A percentile compares a stretch with the other conserved stretches of the same genome.
phyloP scores from a whole-genome alignment of 495 filamentous ascomycete genomes.

The Penicillium canariense region DNA sequence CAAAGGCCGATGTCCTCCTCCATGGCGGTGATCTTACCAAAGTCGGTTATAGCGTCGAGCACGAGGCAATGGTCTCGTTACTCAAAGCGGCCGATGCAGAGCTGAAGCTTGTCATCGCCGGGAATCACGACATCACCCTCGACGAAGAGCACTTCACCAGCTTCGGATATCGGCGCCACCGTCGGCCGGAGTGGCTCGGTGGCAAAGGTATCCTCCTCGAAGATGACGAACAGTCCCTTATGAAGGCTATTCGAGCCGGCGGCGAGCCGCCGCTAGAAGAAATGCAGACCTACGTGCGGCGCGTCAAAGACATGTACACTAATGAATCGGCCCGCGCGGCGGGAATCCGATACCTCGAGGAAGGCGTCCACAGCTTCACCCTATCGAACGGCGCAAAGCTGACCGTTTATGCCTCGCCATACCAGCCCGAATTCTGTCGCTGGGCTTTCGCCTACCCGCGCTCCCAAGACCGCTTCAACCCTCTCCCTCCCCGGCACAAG shows the following conservation, averaged over 20 bases:
- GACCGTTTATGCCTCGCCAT: slow-evolving; percentile 68
- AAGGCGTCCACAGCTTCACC: slow-evolving; percentile 57
- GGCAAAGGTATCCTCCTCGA: slow-evolving; percentile 5
- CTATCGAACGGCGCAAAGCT: slow-evolving; percentile 58
- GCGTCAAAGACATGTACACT: slow-evolving; percentile 47
- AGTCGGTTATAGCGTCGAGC: slow-evolving; percentile 55
- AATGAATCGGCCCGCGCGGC: slow-evolving; percentile 42
- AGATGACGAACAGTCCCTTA: slow-evolving; percentile 11
- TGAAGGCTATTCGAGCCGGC: slow-evolving; percentile 4
- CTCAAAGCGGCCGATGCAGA: slow-evolving; percentile 57
- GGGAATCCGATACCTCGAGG: slow-evolving; percentile 64
- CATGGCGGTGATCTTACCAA: slow-evolving; percentile 75
- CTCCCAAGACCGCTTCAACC: slow-evolving; percentile 55
- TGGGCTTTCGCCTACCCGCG: slow-evolving; percentile 63
- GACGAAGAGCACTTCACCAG: slow-evolving; percentile 52
- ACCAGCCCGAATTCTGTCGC: slow-evolving; percentile 56
- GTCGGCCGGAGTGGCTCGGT: slow-evolving; percentile 22
- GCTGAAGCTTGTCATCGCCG: slow-evolving; percentile 76
- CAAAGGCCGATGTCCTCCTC: slow-evolving; percentile 61
- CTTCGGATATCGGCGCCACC: slow-evolving; percentile 34
- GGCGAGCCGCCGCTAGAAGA: neutral
- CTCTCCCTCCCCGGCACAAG: slow-evolving; percentile 17
- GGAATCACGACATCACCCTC: slow-evolving; percentile 76
- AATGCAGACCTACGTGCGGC: slow-evolving; percentile 19
- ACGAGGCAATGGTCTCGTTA: slow-evolving; percentile 50